These are phyloP conservation scores for Boletus edulis DNA, from an alignment of 768 basidiomycete genomes.

Conservation along the genomic window DNA sequence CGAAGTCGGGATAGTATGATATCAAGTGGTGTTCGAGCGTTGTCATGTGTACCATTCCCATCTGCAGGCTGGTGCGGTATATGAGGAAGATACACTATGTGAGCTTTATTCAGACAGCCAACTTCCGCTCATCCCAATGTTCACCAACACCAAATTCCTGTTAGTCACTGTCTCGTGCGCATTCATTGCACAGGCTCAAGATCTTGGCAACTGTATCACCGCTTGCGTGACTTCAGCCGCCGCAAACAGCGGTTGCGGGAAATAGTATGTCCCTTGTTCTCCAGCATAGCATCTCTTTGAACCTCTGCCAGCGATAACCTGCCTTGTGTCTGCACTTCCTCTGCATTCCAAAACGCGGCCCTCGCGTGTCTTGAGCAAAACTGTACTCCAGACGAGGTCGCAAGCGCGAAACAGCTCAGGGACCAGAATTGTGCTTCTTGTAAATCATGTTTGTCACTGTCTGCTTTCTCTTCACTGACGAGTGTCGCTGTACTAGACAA, in stretches of 20 bases:
- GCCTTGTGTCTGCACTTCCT: slow-evolving; percentile 38
- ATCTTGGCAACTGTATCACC: slow-evolving; percentile 9
- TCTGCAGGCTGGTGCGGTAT: too few relatives aligned
- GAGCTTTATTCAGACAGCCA: too few relatives aligned
- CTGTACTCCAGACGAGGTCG: slow-evolving; percentile 33
- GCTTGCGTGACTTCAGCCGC: slow-evolving; percentile 4
- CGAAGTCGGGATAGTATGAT: too few relatives aligned
- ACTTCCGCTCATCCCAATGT: slow-evolving; percentile 8
- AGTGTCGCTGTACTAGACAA: too few relatives aligned
- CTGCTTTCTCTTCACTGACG: neutral
- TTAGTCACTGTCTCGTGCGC: slow-evolving; percentile 9
- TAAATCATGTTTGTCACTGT: neutral
- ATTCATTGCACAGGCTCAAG: slow-evolving; percentile 24
- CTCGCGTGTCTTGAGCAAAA: slow-evolving; percentile 31
- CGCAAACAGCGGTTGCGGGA: neutral
- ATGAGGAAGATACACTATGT: too few relatives aligned
- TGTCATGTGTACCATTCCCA: too few relatives aligned
- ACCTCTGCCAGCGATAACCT: slow-evolving; percentile 33
- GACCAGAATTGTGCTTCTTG: slow-evolving; percentile 29
- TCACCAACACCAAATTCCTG: slow-evolving; percentile 19
- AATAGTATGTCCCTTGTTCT: slow-evolving; percentile 8
- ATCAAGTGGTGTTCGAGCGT: too few relatives aligned
- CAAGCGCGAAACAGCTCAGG: slow-evolving; percentile 33
- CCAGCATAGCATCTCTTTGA: neutral
- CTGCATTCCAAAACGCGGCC: slow-evolving; percentile 36